Conservation (phyloP, 2,329 filamentous ascomycete species). For the Didymella arachidicola region DNA sequence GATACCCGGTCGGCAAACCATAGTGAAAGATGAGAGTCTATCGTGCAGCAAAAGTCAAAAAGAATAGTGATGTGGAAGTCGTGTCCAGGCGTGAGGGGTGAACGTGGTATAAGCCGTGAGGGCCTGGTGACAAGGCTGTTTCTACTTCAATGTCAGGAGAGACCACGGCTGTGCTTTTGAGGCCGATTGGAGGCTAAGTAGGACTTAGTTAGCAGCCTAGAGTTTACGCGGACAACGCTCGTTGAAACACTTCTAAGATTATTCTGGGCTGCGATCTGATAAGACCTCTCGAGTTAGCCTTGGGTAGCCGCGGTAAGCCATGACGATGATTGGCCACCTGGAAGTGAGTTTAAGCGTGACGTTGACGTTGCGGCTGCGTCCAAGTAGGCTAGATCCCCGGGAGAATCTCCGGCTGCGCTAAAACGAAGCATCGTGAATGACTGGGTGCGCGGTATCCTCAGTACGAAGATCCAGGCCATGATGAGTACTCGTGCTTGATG, state of each 20-base stretch:
- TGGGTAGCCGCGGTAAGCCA: conserved; percentile 19
- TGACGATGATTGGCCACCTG: conserved; percentile 22
- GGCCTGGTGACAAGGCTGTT: conserved; percentile 1
- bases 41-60: neutral
- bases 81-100: neutral
- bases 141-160: conserved; percentile 7
- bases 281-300: conserved; percentile 19
- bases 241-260: conserved; percentile 16
- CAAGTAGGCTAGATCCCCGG: conserved; percentile 6
- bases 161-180: conserved; percentile 17
- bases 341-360: conserved; percentile 20
- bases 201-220: conserved; percentile 9
- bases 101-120: neutral
- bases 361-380: conserved; percentile 10
- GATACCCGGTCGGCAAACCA: conserved; percentile 70
- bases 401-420: conserved; percentile 5
- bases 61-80: neutral
- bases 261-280: conserved; percentile 13
- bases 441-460: neutral
- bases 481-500: neutral
- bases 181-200: conserved; percentile 3
- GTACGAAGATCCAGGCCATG: neutral
- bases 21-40: conserved; percentile 30
- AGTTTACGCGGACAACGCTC: conserved; percentile 19
- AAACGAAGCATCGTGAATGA: neutral